A percentile compares a stretch with the other conserved stretches of the same genome.
phyloP scores from a whole-genome alignment of 352 stramenopile genomes.

The Thalassiosira hispida region DNA sequence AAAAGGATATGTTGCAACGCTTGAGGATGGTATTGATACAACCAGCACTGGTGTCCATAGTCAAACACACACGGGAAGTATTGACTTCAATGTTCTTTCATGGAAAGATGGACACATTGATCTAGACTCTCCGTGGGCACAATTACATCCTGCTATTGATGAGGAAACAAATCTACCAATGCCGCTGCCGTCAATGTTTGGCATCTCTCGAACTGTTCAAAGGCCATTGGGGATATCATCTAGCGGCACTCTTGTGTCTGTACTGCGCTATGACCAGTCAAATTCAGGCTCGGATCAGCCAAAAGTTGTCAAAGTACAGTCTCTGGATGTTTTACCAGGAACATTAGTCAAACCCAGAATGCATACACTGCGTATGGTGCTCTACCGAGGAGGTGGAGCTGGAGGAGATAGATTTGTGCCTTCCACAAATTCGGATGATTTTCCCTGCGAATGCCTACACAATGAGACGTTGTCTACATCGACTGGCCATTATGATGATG shows the following conservation, averaged over 20 bases:
- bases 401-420: constrained; percentile 41
- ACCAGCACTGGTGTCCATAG: constrained; percentile 12
- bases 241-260: constrained; percentile 38
- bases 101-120: constrained; percentile 48
- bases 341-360: constrained; percentile 50
- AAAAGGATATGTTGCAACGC: constrained; percentile 26
- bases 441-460: constrained; percentile 13
- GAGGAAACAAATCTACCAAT: not conserved
- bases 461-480: constrained; percentile 10
- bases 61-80: not conserved
- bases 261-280: constrained; percentile 27
- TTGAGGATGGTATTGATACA: not conserved
- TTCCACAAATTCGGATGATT: constrained; percentile 16
- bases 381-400: constrained; percentile 48
- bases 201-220: constrained; percentile 50
- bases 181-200: constrained; percentile 21
- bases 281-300: constrained; percentile 1
- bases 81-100: constrained; percentile 35
- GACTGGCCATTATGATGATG: constrained; percentile 4
- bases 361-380: constrained; percentile 44
- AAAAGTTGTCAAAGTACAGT: constrained; percentile 34
- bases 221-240: constrained; percentile 39
- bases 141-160: constrained; percentile 20
- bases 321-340: constrained; percentile 53
- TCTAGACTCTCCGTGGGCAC: constrained; percentile 28